Conservation (phyloP, 345 rosid species). For the Odontarrhena argentea region DNA sequence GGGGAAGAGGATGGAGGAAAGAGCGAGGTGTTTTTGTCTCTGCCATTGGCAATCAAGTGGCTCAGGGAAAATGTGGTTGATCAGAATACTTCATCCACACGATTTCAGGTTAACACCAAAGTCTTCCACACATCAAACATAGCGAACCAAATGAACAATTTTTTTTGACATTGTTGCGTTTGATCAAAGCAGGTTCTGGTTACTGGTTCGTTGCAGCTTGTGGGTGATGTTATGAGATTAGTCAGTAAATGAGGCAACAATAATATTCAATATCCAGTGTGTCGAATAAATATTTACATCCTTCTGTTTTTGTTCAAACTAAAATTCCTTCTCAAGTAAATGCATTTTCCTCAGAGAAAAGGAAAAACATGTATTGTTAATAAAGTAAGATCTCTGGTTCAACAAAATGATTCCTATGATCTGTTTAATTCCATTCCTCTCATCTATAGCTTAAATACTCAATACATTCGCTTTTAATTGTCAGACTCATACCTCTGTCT, state of each 20-base stretch:
- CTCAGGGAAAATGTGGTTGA: constrained; percentile 60
- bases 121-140: not conserved
- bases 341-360: no score
- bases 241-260: constrained; percentile 44
- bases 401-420: not conserved
- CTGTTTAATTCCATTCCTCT: not conserved
- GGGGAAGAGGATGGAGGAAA: constrained; percentile 55
- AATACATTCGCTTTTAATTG: not conserved
- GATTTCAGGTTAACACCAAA: constrained; percentile 52
- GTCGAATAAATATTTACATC: no score
- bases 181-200: constrained; percentile 62
- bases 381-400: not conserved
- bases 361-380: not conserved
- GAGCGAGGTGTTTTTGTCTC: constrained; percentile 72
- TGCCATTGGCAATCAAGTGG: constrained; percentile 79
- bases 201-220: constrained; percentile 73
- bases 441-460: not conserved
- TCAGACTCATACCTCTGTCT: not conserved
- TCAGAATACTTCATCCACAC: constrained; percentile 46
- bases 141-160: not conserved
- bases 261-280: no score
- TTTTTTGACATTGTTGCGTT: constrained; percentile 8
- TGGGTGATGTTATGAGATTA: constrained; percentile 74
- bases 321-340: no score
- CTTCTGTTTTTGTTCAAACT: no score